Evolutionary conservation across 2,329 filamentous ascomycete genomes (phyloP).

Genomic region (Domatiomyces catenatus): DNA sequence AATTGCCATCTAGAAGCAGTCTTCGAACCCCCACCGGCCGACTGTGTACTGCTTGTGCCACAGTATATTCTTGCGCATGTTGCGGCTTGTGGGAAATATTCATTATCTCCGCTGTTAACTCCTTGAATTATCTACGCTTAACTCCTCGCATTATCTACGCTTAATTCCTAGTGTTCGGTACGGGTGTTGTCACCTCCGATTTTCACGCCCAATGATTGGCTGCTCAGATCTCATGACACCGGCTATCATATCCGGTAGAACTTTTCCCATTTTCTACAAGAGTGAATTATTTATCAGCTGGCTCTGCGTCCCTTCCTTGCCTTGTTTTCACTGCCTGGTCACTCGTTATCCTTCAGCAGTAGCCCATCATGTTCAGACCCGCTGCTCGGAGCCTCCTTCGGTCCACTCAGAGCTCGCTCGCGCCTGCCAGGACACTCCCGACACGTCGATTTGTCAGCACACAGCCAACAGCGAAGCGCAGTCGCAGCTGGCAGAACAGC

Average conservation of each 20-base stretch:
- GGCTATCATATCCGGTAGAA: background rate
- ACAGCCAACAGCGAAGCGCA: slow-evolving; percentile 46
- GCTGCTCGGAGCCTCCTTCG: slow-evolving; percentile 32
- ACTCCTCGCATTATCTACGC: too few species aligned
- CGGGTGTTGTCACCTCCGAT: too few species aligned
- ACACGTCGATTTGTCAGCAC: slow-evolving; percentile 40
- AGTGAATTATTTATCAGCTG: too few species aligned
- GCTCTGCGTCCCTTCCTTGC: background rate
- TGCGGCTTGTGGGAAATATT: too few species aligned
- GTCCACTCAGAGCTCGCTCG: slow-evolving; percentile 6
- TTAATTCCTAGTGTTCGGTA: too few species aligned
- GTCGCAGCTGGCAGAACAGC: slow-evolving; percentile 68
- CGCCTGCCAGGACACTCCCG: slow-evolving; percentile 6
- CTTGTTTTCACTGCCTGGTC: background rate
- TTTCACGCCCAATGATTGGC: background rate
- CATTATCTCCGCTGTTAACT: too few species aligned
- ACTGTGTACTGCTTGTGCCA: too few species aligned
- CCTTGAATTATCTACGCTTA: too few species aligned
- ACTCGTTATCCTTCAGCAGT: background rate
- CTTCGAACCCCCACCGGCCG: too few species aligned
- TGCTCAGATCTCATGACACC: background rate
- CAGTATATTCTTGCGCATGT: too few species aligned
- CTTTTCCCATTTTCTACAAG: background rate
- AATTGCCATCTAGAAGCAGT: background rate
- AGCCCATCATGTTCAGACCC: slow-evolving; percentile 36